These are phyloP conservation scores for Cordyceps cateniannulata DNA, from an alignment of 2,329 filamentous ascomycete species.

Conservation along the genomic window DNA sequence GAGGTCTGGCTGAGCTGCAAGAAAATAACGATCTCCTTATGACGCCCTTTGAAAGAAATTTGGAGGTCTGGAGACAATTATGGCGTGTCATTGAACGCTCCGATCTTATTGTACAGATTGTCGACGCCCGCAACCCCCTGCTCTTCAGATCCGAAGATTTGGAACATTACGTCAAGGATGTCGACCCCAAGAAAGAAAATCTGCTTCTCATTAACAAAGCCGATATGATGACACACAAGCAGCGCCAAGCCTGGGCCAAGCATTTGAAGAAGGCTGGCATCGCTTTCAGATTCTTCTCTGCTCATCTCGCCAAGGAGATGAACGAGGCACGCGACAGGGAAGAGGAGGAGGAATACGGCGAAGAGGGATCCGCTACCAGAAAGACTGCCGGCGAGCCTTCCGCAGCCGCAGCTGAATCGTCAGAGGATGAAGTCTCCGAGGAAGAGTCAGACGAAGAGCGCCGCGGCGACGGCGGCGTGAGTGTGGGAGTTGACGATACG, in stretches of 20 bases:
- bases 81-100: conserved; percentile 98
- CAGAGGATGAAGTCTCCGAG: conserved; percentile 19
- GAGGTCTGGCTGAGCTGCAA: conserved; percentile 85
- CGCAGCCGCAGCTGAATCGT: conserved; percentile 15
- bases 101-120: conserved; percentile 94
- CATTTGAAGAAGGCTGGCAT: conserved; percentile 78
- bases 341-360: conserved; percentile 30
- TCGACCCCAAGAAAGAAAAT: conserved; percentile 83
- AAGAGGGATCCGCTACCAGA: conserved; percentile 19
- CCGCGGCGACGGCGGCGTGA: conserved; percentile 1
- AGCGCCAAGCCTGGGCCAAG: conserved; percentile 77
- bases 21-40: conserved; percentile 92
- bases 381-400: conserved; percentile 24
- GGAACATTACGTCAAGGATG: conserved; percentile 88
- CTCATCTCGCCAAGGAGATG: conserved; percentile 80
- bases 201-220: conserved; percentile 95
- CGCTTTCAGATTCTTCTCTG: conserved; percentile 94
- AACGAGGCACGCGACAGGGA: conserved; percentile 65
- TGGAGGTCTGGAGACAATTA: conserved; percentile 96
- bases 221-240: conserved; percentile 91
- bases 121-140: conserved; percentile 90
- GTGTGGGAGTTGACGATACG: conserved; percentile 51
- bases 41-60: conserved; percentile 95
- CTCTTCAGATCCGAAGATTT: conserved; percentile 92
- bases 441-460: conserved; percentile 19